Evolutionary conservation across 768 basidiomycete species (phyloP).

Genomic region (Boletus insuetus): DNA sequence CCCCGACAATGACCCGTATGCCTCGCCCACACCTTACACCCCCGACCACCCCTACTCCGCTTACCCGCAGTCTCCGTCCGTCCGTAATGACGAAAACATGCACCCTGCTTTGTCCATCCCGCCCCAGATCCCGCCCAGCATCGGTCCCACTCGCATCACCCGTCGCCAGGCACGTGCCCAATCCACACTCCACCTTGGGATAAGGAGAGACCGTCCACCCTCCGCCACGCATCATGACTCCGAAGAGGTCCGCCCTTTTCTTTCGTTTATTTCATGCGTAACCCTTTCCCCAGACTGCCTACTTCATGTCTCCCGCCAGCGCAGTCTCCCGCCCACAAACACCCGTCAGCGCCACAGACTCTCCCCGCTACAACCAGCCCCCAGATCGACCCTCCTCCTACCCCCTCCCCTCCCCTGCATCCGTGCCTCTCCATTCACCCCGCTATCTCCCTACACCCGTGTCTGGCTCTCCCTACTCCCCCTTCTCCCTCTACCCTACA

Average conservation of each 20-base stretch:
- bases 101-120: constrained; percentile 29
- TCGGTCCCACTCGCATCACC: constrained; percentile 51
- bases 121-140: constrained; percentile 47
- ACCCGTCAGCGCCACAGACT: constrained; percentile 33
- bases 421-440: constrained; percentile 36
- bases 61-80: constrained; percentile 29
- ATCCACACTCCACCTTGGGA: constrained; percentile 33
- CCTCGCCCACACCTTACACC: constrained; percentile 23
- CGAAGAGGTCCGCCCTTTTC: constrained; percentile 24
- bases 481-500: constrained; percentile 41
- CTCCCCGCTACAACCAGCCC: constrained; percentile 29
- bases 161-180: constrained; percentile 43
- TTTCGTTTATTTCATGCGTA: constrained; percentile 3
- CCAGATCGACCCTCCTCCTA: constrained; percentile 35
- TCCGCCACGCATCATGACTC: constrained; percentile 22
- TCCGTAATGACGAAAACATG: constrained; percentile 29
- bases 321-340: constrained; percentile 40
- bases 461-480: constrained; percentile 45
- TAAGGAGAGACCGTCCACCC: constrained; percentile 29
- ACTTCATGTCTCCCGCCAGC: constrained; percentile 36
- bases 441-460: constrained; percentile 46
- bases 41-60: constrained; percentile 27
- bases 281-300: constrained; percentile 27
- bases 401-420: constrained; percentile 17
- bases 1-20: constrained; percentile 37